Base-by-base conservation (phyloP, 2,329 filamentous ascomycete species). In the Verticillium klebahnii region DNA sequence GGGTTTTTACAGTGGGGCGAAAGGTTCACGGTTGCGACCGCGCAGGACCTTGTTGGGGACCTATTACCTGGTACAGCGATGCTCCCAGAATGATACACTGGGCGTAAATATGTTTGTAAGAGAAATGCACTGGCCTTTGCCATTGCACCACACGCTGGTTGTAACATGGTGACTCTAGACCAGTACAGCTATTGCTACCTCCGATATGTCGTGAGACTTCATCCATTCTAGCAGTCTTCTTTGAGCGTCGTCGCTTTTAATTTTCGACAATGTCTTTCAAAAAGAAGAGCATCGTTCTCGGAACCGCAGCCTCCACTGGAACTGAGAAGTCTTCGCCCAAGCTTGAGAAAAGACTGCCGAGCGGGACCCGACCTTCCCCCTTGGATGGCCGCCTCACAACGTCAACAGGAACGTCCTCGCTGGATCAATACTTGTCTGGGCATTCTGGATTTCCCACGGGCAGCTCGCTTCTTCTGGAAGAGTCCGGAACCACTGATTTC, bases 401-500 rank as follows among this genome's bases (percentile, higher is more conserved):
- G 2, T 99, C 95, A 0, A 98, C 95, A 0, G 95, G 95, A 25
- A 94, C 92, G 0, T 83, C 87, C 3, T 96, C 93, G 19, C 80
- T 99, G 50, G 95, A 99, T 71, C 86, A 86, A 63, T 81, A 97
- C 19, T 81, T 99, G 1, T 92, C 92, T 50, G 93, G 94, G 0
- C 94, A 98, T 77, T 85, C 89, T 5, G 95, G 95, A 0, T 80
- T 98, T 5, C 87, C 91, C 0, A 81, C 98, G 7, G 95, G 95
- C 0, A 92, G 86, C 19, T 91, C 88, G 0, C 72, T 98, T 1
- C 77, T 99, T 5, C 79, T 97, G 36, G 91, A 94, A 71, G 95
- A 99, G 70, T 89, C 88, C 62, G 94, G 94, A 0, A 97, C 94
- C 1, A 99, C 95, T 0, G 95, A 99, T 73, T 99, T 96, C 78